These are phyloP conservation scores for Mrakiaceae sp. DNA, from an alignment of 1,284 basidiomycete species.

Conservation along the genomic window DNA sequence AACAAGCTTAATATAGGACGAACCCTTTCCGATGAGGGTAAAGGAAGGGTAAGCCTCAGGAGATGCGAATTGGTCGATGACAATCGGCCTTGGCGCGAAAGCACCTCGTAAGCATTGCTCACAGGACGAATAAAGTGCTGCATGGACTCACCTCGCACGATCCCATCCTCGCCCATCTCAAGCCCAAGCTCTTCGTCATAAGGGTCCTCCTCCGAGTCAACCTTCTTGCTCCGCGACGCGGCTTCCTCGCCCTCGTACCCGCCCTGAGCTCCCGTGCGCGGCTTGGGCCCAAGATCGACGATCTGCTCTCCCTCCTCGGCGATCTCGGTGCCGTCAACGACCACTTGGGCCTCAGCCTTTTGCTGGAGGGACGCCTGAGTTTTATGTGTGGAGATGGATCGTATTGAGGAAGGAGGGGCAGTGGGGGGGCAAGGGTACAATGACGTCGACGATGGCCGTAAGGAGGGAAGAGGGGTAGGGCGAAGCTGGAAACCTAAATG, in stretches of 20 bases:
- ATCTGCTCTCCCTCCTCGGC: background rate
- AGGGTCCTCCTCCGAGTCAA: background rate
- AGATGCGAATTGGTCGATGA: constrained; percentile 12
- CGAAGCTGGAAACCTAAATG: background rate
- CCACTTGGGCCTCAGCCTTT: background rate
- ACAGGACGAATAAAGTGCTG: too few relatives aligned
- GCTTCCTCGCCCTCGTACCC: background rate
- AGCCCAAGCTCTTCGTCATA: background rate
- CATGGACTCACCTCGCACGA: background rate
- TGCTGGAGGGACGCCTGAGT: background rate
- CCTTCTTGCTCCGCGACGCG: background rate
- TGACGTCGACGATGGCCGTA: background rate
- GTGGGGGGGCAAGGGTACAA: background rate
- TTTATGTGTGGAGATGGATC: background rate
- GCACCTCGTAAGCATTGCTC: background rate
- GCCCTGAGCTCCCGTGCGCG: background rate
- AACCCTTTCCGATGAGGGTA: background rate
- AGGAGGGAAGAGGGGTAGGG: background rate
- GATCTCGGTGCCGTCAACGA: background rate
- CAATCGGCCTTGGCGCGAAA: background rate
- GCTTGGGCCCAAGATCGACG: background rate
- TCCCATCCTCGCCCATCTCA: background rate
- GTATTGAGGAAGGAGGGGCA: background rate
- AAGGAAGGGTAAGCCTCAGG: constrained; percentile 2
- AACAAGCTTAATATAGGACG: background rate